Evolutionary conservation across 176 grass and related monocot genomes (phyloP).

Genomic region (Paspalum vaginatum): DNA sequence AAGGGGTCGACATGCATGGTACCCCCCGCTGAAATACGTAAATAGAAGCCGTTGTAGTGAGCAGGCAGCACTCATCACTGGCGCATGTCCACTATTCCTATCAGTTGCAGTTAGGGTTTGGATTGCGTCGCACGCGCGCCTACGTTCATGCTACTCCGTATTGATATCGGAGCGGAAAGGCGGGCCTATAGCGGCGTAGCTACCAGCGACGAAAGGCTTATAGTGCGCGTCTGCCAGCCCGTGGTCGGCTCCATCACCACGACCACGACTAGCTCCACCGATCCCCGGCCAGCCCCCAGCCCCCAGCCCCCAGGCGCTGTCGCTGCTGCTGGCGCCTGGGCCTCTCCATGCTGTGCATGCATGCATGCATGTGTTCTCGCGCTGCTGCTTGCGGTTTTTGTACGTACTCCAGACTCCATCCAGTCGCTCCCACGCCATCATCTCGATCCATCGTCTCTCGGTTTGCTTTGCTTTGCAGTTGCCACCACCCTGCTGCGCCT

Average conservation of each 20-base stretch:
- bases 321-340: not conserved
- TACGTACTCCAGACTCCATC: not conserved
- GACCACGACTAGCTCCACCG: not conserved
- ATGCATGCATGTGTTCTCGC: conserved; percentile 32
- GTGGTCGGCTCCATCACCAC: conserved; percentile 1
- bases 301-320: conserved; percentile 24
- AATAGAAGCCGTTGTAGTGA: not conserved
- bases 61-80: not conserved
- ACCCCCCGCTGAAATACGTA: too few species aligned
- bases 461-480: not conserved
- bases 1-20: too few species aligned
- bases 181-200: not conserved
- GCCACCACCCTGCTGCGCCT: not conserved
- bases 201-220: not conserved
- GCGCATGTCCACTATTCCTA: not conserved
- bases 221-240: not conserved
- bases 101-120: not conserved
- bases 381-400: conserved; percentile 17
- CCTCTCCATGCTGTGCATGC: not conserved
- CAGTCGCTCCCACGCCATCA: not conserved
- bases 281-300: not conserved
- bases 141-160: not conserved
- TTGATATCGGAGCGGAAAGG: not conserved
- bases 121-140: conserved; percentile 31
- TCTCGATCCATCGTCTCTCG: not conserved